A percentile compares a stretch with the other conserved stretches of the same genome.
phyloP scores from a whole-genome alignment of 306 rosid species.

The Abrus precatorius region DNA sequence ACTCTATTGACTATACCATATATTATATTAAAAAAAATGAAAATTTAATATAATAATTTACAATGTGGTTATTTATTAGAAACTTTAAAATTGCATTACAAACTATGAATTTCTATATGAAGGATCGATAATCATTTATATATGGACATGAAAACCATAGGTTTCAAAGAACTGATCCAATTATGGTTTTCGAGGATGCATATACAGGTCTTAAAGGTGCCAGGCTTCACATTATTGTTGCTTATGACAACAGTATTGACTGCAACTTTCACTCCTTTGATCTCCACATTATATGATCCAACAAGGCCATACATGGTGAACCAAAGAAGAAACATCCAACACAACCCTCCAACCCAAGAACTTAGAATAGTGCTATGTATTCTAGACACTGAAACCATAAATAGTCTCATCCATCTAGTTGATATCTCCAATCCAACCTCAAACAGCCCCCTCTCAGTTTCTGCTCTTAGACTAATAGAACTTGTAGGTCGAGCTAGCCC shows the following conservation, averaged over 20 bases:
- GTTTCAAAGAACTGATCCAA: not conserved
- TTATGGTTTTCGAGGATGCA: not conserved
- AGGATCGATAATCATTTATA: not conserved
- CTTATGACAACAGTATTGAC: slow-evolving; percentile 58
- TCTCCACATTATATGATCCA: slow-evolving; percentile 77
- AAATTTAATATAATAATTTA: not conserved
- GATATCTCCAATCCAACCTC: slow-evolving; percentile 63
- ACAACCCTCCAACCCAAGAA: slow-evolving; percentile 57
- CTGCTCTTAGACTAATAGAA: slow-evolving; percentile 61
- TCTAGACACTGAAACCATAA: slow-evolving; percentile 51
- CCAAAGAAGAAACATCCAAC: slow-evolving; percentile 78
- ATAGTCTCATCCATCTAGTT: slow-evolving; percentile 57
- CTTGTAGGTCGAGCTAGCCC: slow-evolving; percentile 76
- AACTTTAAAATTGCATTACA: not conserved
- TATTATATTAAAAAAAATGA: not conserved
- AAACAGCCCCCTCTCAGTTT: slow-evolving; percentile 54
- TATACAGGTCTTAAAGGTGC: slow-evolving; percentile 59
- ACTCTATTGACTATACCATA: not conserved
- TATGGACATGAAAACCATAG: too few species aligned
- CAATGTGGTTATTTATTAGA: not conserved
- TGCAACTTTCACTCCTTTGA: slow-evolving; percentile 59
- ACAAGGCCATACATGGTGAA: slow-evolving; percentile 79
- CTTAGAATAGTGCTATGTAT: slow-evolving; percentile 62
- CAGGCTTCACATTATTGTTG: slow-evolving; percentile 69
- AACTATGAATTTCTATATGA: not conserved